A percentile compares a stretch with the other conserved stretches of the same genome.
Evolutionary conservation across 2,329 filamentous ascomycete genomes (phyloP).

Genomic region (Ceratocystis diversiconidia): DNA sequence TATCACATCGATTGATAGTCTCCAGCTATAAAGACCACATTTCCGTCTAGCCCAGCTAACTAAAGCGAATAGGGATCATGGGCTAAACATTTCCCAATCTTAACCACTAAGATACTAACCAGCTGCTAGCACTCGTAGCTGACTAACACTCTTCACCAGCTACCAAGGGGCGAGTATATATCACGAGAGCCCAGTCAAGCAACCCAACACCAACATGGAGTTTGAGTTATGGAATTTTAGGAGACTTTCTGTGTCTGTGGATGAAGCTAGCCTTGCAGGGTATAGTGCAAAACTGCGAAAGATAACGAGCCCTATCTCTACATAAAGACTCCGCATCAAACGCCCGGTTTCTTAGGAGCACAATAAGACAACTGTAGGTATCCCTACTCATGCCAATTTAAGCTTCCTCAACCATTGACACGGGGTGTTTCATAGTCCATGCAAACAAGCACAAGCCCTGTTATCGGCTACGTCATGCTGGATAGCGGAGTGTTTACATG

Average conservation of each 20-base stretch:
- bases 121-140: too few relatives aligned
- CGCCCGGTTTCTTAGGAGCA: not conserved
- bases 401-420: not conserved
- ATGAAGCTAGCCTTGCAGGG: not conserved
- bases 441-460: not conserved
- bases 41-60: not conserved
- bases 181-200: too few relatives aligned
- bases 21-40: not conserved
- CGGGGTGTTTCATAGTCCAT: not conserved
- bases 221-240: too few relatives aligned
- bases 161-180: too few relatives aligned
- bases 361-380: not conserved
- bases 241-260: too few relatives aligned
- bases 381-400: not conserved
- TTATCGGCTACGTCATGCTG: not conserved
- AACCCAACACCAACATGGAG: too few relatives aligned
- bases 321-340: not conserved
- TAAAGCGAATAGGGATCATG: too few relatives aligned
- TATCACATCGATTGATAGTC: not conserved
- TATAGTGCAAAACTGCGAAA: not conserved
- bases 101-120: too few relatives aligned
- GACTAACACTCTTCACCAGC: too few relatives aligned
- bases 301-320: not conserved
- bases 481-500: not conserved
- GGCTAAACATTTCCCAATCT: too few relatives aligned